Base-by-base conservation (phyloP, 2,329 filamentous ascomycete species). In the Penicillium sp. region DNA sequence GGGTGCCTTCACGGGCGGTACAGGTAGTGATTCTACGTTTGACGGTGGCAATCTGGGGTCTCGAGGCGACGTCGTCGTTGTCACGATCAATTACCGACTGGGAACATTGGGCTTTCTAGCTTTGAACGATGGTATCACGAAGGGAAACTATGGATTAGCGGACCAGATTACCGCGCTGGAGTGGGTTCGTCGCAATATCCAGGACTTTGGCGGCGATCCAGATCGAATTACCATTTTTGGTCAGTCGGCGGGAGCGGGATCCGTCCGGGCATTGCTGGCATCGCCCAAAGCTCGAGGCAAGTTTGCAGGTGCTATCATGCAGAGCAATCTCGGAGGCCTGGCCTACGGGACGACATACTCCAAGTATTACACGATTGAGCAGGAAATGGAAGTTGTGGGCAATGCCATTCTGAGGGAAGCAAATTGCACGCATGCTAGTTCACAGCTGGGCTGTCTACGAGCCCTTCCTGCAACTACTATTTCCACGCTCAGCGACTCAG, bases 61-160 rank as follows among this genome's bases (percentile, higher is more conserved):
- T 2, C 80, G 85, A 52, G 84, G 84, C 25, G 85, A 87, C 62
- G 79, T 87, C 19, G 83, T 88, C 0, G 79, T 86, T 3, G 85
- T 88, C 4, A 74, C 75, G 7, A 84, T 87, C 75, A 87, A 88
- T 74, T 88, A 88, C 71, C 83, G 86, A 8, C 73, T 87, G 3
- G 80, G 79, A 0, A 85, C 83, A 0, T 76, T 88, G 0, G 86
- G 86, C 0, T 88, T 86, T 66, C 74, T 88, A 0, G 85, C 85
- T 30, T 76, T 87, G 7, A 79, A 82, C 4, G 81, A 85, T 45
- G 85, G 85, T 3, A 72, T 78, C 5, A 80, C 83, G 52, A 85
- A 83, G 38, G 85, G 82, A 0, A 85, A 85, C 63, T 84, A 78
- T 63, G 83, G 83, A 2, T 80, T 85, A 52, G 78, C 75, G 6